A percentile compares a stretch with the other conserved stretches of the same genome.
These are phyloP conservation scores for Novymonas esmeraldas DNA, from an alignment of 208 protist species.

Conservation along the genomic window DNA sequence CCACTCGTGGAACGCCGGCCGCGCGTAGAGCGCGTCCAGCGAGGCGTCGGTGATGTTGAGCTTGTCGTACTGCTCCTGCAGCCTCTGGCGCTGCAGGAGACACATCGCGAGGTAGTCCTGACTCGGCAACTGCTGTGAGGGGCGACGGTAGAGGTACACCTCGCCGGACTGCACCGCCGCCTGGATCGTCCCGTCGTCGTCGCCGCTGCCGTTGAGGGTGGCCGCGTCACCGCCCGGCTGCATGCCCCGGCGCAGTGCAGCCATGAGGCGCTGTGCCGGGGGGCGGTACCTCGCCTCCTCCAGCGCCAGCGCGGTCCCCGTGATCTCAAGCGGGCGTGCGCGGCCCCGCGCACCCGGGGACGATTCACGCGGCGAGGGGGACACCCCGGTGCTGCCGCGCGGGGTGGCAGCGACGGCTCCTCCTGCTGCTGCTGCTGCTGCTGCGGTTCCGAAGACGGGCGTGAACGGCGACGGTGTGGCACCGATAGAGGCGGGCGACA, in stretches of 20 bases:
- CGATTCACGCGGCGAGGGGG: background rate
- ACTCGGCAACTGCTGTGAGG: constrained; percentile 8
- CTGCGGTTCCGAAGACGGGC: constrained; percentile 10
- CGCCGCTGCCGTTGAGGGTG: constrained; percentile 1
- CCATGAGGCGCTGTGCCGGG: constrained; percentile 18
- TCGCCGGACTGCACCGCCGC: constrained; percentile 24
- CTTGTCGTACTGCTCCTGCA: constrained; percentile 26
- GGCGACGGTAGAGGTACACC: constrained; percentile 22
- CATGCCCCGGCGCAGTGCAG: constrained; percentile 9
- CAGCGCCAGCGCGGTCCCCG: constrained; percentile 3
- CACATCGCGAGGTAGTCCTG: constrained; percentile 28
- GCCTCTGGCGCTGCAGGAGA: constrained; percentile 20
- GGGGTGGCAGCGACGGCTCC: background rate
- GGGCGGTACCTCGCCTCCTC: constrained; percentile 10
- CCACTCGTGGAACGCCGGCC: constrained; percentile 57
- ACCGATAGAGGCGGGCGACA: constrained; percentile 19
- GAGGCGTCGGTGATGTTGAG: constrained; percentile 44
- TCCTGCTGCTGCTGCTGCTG: background rate
- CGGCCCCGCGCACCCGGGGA: background rate
- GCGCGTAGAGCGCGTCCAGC: constrained; percentile 53
- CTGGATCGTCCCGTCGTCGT: background rate
- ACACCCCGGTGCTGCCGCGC: background rate
- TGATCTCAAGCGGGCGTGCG: constrained; percentile 12
- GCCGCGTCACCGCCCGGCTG: constrained; percentile 11
- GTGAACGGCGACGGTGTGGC: constrained; percentile 13